These are phyloP conservation scores for Trichoderma orchidacearum DNA, from an alignment of 495 filamentous ascomycete species.

Conservation along the genomic window DNA sequence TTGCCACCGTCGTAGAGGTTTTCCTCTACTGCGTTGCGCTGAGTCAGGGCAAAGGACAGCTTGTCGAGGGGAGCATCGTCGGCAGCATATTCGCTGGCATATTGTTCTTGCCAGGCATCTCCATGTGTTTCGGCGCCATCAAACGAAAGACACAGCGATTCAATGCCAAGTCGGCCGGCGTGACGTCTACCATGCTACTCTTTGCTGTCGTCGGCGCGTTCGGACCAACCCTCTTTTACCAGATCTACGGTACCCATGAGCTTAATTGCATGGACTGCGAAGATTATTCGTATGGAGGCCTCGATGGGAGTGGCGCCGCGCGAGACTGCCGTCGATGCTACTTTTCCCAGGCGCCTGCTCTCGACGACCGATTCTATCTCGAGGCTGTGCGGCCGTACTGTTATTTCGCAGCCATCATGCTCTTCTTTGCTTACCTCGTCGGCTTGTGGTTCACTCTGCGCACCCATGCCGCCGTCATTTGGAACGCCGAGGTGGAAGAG, in stretches of 20 bases:
- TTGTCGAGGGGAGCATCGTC: constrained; percentile 94
- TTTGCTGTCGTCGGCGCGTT: constrained; percentile 98
- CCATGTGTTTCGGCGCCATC: constrained; percentile 97
- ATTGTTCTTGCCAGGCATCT: constrained; percentile 88
- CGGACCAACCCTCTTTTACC: constrained; percentile 95
- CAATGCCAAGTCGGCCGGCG: constrained; percentile 92
- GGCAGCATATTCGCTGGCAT: constrained; percentile 97
- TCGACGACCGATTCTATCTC: constrained; percentile 75
- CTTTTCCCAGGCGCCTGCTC: constrained; percentile 78
- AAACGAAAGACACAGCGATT: constrained; percentile 98
- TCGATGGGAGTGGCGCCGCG: constrained; percentile 7
- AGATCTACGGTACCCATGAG: constrained; percentile 97
- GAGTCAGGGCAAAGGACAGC: constrained; percentile 77
- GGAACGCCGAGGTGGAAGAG: constrained; percentile 78
- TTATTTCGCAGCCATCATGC: constrained; percentile 66
- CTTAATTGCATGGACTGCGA: constrained; percentile 74
- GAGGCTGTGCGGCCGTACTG: constrained; percentile 88
- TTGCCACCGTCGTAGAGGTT: constrained; percentile 97
- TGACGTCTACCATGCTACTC: constrained; percentile 95
- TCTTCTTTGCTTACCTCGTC: constrained; percentile 90
- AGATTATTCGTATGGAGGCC: constrained; percentile 16
- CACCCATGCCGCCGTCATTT: constrained; percentile 94
- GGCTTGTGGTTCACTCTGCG: constrained; percentile 92
- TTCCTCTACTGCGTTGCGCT: constrained; percentile 96
- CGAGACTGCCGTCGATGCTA: constrained; percentile 83